These are phyloP conservation scores for Lithohypha guttulata DNA, from an alignment of 2,329 filamentous ascomycete genomes.

Conservation along the genomic window DNA sequence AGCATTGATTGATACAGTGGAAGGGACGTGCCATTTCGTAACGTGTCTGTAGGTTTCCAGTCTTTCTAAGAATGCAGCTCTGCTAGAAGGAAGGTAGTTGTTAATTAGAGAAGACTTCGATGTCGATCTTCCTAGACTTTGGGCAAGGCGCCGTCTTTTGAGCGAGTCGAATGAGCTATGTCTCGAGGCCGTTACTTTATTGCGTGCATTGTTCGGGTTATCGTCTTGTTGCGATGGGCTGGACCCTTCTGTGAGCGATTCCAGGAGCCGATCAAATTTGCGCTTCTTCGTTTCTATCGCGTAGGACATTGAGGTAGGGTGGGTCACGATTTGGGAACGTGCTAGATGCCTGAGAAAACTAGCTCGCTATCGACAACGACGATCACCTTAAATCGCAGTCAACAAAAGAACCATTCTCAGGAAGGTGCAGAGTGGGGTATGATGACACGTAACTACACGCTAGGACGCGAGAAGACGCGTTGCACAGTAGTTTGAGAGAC, in stretches of 20 bases:
- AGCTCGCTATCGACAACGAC: no score
- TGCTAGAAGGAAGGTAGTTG: conserved; percentile 78
- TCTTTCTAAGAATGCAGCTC: conserved; percentile 67
- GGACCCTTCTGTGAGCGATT: conserved; percentile 28
- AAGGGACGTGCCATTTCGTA: conserved; percentile 76
- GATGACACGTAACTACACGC: no score
- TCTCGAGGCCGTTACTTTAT: conserved; percentile 13
- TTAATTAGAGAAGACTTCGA: conserved; percentile 34
- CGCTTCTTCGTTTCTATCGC: conserved; percentile 37
- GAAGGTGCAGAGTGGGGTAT: no score
- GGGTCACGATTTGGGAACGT: no score
- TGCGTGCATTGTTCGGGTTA: conserved; percentile 13
- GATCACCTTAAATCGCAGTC: no score
- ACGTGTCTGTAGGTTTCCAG: conserved; percentile 84
- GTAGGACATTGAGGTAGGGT: conserved; percentile 30
- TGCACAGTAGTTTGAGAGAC: no score
- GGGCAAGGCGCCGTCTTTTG: conserved; percentile 18
- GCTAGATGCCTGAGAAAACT: no score
- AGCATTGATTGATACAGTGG: conserved; percentile 75
- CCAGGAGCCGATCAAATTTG: conserved; percentile 37
- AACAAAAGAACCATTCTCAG: no score
- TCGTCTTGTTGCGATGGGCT: not conserved
- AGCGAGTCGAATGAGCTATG: conserved; percentile 16
- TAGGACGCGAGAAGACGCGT: no score
- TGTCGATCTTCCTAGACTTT: conserved; percentile 18